phyloP scores from a whole-genome alignment of 495 filamentous ascomycete genomes.

The Podospora bellae-mahoneyi region DNA sequence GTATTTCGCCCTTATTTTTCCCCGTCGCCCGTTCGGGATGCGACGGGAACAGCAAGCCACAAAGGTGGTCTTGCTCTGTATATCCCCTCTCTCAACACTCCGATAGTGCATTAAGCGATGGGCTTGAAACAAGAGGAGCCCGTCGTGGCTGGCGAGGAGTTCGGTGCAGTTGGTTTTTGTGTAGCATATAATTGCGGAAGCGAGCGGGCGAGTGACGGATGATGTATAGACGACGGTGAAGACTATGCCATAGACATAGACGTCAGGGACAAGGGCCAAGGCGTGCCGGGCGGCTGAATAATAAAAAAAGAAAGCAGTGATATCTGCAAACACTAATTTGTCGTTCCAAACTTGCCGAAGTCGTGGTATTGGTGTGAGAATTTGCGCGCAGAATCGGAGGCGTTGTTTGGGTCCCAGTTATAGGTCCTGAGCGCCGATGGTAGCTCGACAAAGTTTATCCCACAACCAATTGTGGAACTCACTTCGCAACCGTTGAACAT shows the following conservation, averaged over 20 bases:
- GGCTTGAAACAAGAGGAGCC: slow-evolving; percentile 20
- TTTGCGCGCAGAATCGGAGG: neutral
- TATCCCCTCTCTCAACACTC: slow-evolving; percentile 30
- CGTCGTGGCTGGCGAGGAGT: slow-evolving; percentile 29
- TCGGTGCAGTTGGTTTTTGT: slow-evolving; percentile 29
- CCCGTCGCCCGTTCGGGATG: neutral
- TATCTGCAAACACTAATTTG: neutral
- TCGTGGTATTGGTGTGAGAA: neutral
- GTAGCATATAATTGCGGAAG: slow-evolving; percentile 27
- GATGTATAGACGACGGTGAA: slow-evolving; percentile 27
- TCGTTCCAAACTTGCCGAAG: neutral
- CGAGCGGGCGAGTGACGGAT: slow-evolving; percentile 11
- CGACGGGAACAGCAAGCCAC: slow-evolving; percentile 15
- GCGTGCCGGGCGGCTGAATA: neutral
- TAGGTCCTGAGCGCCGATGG: neutral
- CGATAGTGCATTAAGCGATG: slow-evolving; percentile 35
- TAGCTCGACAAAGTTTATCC: neutral
- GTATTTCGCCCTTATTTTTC: neutral
- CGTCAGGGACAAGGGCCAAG: neutral
- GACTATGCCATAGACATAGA: slow-evolving; percentile 9
- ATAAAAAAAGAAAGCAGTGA: neutral
- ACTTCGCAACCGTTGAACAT: neutral
- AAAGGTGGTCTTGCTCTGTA: slow-evolving; percentile 21
- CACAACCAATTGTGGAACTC: neutral
- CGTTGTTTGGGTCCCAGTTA: neutral